Evolutionary conservation across 441 rosid species (phyloP).

Genomic region (Populus tomentosa): DNA sequence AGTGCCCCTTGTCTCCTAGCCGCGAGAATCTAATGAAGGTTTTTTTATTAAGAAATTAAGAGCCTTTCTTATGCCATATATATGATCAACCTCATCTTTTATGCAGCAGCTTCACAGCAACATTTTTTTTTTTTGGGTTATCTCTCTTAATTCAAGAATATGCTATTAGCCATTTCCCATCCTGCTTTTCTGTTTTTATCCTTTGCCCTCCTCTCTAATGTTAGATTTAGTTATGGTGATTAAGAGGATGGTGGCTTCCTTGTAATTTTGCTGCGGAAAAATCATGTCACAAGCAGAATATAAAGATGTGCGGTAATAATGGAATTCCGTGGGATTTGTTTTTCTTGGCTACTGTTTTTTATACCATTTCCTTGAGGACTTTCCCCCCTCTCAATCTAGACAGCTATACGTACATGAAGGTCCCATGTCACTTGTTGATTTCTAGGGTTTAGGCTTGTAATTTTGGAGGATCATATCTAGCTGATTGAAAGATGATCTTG

Average conservation of each 20-base stretch:
- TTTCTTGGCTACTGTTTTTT: not conserved
- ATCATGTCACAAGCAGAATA: conserved; percentile 18
- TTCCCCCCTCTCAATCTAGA: conserved; percentile 16
- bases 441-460: no score
- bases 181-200: no score
- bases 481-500: no score
- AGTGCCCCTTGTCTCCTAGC: conserved; percentile 9
- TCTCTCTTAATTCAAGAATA: not conserved
- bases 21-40: not conserved
- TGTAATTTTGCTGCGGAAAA: not conserved
- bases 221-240: not conserved
- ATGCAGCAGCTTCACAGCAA: not conserved
- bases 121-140: not conserved
- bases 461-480: no score
- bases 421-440: conserved; percentile 5
- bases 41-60: not conserved
- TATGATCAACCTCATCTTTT: not conserved
- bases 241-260: not conserved
- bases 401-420: conserved; percentile 24
- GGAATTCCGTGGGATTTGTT: not conserved
- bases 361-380: not conserved
- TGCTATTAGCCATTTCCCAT: not conserved
- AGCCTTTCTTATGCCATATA: not conserved
- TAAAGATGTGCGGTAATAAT: not conserved
- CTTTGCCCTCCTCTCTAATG: not conserved